Percentiles rank a stretch among this genome's conserved stretches.
phyloP scores from a whole-genome alignment of 2,329 filamentous ascomycete species.

The Penicillium sp. region DNA sequence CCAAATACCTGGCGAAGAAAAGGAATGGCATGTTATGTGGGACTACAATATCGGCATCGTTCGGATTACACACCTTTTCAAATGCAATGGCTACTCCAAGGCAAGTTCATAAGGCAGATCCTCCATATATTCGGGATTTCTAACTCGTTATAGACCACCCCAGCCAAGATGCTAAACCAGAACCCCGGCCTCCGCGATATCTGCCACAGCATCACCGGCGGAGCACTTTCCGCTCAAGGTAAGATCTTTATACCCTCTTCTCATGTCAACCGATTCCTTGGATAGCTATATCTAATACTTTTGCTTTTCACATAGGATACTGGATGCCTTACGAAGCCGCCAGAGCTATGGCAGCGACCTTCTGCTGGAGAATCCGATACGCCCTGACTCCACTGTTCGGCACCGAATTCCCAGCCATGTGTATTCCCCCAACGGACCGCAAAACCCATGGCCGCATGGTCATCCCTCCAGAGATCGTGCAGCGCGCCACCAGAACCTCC shows the following conservation, averaged over 20 bases:
- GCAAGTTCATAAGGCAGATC: slow-evolving; percentile 48
- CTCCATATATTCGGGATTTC: background rate
- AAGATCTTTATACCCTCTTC: slow-evolving; percentile 25
- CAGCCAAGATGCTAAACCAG: slow-evolving; percentile 74
- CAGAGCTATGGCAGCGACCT: slow-evolving; percentile 81
- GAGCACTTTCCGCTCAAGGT: slow-evolving; percentile 88
- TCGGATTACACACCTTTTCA: slow-evolving; percentile 92
- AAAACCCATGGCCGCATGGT: slow-evolving; percentile 66
- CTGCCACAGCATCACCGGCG: slow-evolving; percentile 91
- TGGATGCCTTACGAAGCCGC: slow-evolving; percentile 94
- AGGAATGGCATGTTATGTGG: slow-evolving; percentile 82
- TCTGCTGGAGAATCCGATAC: slow-evolving; percentile 80
- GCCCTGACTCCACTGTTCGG: slow-evolving; percentile 91
- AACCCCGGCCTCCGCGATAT: slow-evolving; percentile 87
- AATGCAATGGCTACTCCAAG: slow-evolving; percentile 84
- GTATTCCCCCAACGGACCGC: slow-evolving; percentile 60
- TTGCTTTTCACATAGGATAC: slow-evolving; percentile 63
- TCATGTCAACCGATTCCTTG: slow-evolving; percentile 7
- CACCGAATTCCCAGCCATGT: slow-evolving; percentile 71
- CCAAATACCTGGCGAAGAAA: slow-evolving; percentile 64
- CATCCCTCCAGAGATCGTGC: slow-evolving; percentile 60
- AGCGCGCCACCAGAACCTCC: slow-evolving; percentile 48
- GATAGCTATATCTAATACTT: background rate
- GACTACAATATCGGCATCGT: slow-evolving; percentile 95
- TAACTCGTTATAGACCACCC: slow-evolving; percentile 66